Percentiles rank a stretch among this genome's conserved stretches.
Conservation (phyloP, 768 basidiomycete genomes). For the Pleurotus pulmonarius region DNA sequence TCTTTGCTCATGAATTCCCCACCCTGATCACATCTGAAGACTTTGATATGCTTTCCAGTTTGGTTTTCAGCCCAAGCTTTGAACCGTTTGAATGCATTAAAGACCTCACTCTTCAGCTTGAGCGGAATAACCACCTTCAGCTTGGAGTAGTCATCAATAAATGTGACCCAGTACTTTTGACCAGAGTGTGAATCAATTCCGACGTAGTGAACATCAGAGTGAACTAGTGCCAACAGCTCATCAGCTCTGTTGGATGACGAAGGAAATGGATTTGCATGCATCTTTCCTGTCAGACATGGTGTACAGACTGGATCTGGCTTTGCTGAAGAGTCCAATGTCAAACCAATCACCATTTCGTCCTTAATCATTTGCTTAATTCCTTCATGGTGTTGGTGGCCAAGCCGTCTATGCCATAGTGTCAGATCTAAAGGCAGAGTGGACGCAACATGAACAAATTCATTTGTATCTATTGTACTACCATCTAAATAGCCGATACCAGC, state of each 20-base stretch:
- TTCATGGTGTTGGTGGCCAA: conserved; percentile 21
- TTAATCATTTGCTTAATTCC: conserved; percentile 9
- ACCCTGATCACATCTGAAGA: conserved; percentile 26
- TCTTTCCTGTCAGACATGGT: conserved; percentile 14
- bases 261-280: conserved; percentile 19
- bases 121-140: conserved; percentile 8
- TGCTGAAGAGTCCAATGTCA: too few relatives aligned
- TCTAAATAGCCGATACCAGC: not conserved
- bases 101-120: conserved; percentile 18
- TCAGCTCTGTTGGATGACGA: conserved; percentile 5
- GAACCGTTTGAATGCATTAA: conserved; percentile 17
- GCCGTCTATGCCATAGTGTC: conserved; percentile 24
- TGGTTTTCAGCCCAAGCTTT: conserved; percentile 20
- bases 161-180: too few relatives aligned
- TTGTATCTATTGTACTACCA: too few relatives aligned
- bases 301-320: not conserved
- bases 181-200: not conserved
- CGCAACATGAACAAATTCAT: too few relatives aligned
- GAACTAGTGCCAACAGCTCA: conserved; percentile 13
- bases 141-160: too few relatives aligned
- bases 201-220: conserved; percentile 13
- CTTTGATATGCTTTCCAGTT: too few relatives aligned
- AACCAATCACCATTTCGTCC: too few relatives aligned
- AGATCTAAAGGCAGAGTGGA: conserved; percentile 20
- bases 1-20: conserved; percentile 27